A percentile compares a stretch with the other conserved stretches of the same genome.
These are phyloP conservation scores for Diplogelasinospora grovesii DNA, from an alignment of 495 filamentous ascomycete species.

Conservation along the genomic window DNA sequence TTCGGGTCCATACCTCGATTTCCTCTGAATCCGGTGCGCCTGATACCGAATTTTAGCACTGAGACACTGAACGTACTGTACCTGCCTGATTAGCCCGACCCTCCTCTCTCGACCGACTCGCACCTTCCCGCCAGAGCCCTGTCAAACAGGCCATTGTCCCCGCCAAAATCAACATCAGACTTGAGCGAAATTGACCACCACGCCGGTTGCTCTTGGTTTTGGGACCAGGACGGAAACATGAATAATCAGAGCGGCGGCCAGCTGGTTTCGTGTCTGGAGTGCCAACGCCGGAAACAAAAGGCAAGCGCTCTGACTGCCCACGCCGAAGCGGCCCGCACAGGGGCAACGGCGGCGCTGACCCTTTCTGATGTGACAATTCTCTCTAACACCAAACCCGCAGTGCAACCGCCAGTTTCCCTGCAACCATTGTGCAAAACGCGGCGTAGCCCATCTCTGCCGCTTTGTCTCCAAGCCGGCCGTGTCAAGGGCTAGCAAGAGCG, in stretches of 20 bases:
- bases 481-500: conserved; percentile 14
- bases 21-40: not conserved
- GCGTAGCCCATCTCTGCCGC: conserved; percentile 33
- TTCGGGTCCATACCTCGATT: no score
- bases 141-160: not conserved
- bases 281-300: conserved; percentile 39
- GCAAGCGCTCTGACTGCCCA: conserved; percentile 11
- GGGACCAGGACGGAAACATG: no score
- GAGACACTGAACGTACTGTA: not conserved
- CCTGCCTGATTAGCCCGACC: not conserved
- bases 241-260: no score
- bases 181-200: no score
- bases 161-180: no score
- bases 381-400: conserved; percentile 18
- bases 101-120: not conserved
- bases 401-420: conserved; percentile 40
- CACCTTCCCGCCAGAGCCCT: no score
- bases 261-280: conserved; percentile 29
- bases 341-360: not conserved
- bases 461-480: conserved; percentile 20
- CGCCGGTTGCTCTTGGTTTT: no score
- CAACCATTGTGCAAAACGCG: conserved; percentile 36
- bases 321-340: conserved; percentile 1
- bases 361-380: not conserved
- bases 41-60: not conserved